Base-by-base conservation (phyloP, 2,329 filamentous ascomycete genomes). In the Rhytidhysteron rufulum region DNA sequence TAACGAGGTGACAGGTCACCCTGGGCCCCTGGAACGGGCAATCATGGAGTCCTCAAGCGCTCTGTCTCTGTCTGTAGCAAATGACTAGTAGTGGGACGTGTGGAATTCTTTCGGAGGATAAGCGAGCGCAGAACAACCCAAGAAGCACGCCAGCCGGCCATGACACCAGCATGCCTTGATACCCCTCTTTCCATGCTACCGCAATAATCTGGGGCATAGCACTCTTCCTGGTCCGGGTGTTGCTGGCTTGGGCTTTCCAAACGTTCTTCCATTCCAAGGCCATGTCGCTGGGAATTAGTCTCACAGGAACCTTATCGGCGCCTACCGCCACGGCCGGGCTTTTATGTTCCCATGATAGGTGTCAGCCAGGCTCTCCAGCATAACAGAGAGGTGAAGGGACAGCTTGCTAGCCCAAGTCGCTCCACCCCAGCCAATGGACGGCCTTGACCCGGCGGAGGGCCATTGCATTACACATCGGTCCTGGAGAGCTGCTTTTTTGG, bases 231-330 rank as follows among this genome's bases (percentile, higher is more conserved):
- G 37, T 19, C 27, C 21, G n/a, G 27, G 10, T 37, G 16, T 7
- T n/a, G 19, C 25, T 17, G 35, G 25, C 29, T 20, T 35, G 19
- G 40, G 40, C 36, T 40, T 43, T 47, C 31, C 39, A 41, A 32
- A 39, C 37, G 37, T 33, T 34, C 40, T 31, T 39, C 16, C 34
- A 48, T 60, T 51, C 58, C 58, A 54, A 54, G 44, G 47, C 60
- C 59, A 55, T 61, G 58, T 60, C 55, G 50, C 44, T 53, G 60
- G 59, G 48, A 51, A 50, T 40, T 46, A 42, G 45, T 44, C 48
- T 45, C 46, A 48, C 44, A 35, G 30, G 38, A 50, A 37, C 43
- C 44, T 47, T 49, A 49, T 48, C 50, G 49, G 52, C 36, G 39
- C 50, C 35, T 43, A 27, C 50, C 48, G 49, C 39, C 37, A 15